Percentiles rank a stretch among this genome's conserved stretches.
phyloP scores from a whole-genome alignment of 139 green algal species.

The Medakamo hakoo region DNA sequence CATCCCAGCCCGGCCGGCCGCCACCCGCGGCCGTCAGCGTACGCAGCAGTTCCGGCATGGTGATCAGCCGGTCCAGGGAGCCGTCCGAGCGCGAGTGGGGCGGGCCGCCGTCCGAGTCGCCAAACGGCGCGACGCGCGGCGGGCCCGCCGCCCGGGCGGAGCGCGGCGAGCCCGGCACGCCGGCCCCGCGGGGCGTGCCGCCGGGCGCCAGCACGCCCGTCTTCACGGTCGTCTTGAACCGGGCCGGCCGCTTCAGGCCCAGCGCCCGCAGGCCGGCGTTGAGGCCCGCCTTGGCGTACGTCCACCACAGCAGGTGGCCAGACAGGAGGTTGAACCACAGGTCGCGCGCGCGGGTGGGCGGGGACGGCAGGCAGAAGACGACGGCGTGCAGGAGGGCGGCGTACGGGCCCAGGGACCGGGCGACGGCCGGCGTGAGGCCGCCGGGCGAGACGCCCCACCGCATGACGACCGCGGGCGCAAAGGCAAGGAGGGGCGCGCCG shows the following conservation, averaged over 20 bases:
- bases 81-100: neutral
- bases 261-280: slow-evolving; percentile 1
- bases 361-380: neutral
- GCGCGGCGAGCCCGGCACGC: neutral
- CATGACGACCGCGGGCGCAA: slow-evolving; percentile 27
- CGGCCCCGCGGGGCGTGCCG: neutral
- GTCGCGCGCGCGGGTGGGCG: neutral
- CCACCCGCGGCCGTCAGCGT: neutral
- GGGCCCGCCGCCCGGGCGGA: neutral
- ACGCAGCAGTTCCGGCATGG: neutral
- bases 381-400: neutral
- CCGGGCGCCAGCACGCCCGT: neutral
- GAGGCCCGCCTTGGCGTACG: neutral
- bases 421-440: neutral
- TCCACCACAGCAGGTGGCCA: slow-evolving; percentile 2
- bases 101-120: neutral
- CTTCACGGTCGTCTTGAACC: slow-evolving; percentile 8
- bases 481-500: slow-evolving; percentile 24
- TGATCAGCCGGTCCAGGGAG: neutral
- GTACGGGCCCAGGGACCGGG: neutral
- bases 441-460: neutral
- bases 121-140: neutral
- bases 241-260: neutral
- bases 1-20: neutral
- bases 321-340: neutral